Percentiles rank a stretch among this genome's conserved stretches.
Evolutionary conservation across 2,329 filamentous ascomycete species (phyloP).

Genomic region (Aspergillus jensenii): DNA sequence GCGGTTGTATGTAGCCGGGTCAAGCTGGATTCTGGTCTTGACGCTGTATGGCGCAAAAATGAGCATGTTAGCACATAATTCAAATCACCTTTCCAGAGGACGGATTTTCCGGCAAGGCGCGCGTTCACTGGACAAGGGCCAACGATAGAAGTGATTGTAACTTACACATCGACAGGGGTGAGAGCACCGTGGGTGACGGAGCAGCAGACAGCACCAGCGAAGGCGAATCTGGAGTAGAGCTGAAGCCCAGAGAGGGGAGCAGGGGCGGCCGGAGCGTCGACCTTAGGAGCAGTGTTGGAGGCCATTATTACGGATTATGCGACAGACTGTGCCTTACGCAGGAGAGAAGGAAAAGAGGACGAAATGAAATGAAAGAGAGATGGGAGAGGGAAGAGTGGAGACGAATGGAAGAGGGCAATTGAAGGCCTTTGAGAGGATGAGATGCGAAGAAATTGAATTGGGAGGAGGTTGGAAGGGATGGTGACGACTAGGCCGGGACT

Average conservation of each 20-base stretch:
- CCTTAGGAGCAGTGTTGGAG: conserved; percentile 47
- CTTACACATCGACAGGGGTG: conserved; percentile 99
- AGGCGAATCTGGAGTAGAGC: conserved; percentile 94
- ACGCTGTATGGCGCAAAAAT: conserved; percentile 61
- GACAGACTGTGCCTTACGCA: conserved; percentile 19
- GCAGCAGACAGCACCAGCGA: conserved; percentile 97
- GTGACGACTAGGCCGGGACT: conserved; percentile 16
- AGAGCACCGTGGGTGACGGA: conserved; percentile 95
- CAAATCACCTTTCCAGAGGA: neutral
- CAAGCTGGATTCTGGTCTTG: conserved; percentile 94
- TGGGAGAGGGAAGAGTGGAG: conserved; percentile 15
- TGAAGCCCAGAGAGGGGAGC: conserved; percentile 56
- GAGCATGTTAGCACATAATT: conserved; percentile 12
- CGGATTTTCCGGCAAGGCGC: conserved; percentile 11
- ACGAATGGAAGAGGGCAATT: conserved; percentile 18
- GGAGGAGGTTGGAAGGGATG: conserved; percentile 29
- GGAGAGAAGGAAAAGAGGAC: conserved; percentile 13
- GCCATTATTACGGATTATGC: conserved; percentile 35
- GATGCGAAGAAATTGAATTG: conserved; percentile 15
- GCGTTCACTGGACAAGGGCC: conserved; percentile 5
- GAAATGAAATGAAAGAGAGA: conserved; percentile 15
- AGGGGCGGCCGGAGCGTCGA: conserved; percentile 26
- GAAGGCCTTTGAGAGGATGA: conserved; percentile 9
- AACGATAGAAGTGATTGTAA: conserved; percentile 35
- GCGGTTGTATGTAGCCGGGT: conserved; percentile 83